These are phyloP conservation scores for Camptophora hylomeconis DNA, from an alignment of 2,329 filamentous ascomycete genomes.

Conservation along the genomic window DNA sequence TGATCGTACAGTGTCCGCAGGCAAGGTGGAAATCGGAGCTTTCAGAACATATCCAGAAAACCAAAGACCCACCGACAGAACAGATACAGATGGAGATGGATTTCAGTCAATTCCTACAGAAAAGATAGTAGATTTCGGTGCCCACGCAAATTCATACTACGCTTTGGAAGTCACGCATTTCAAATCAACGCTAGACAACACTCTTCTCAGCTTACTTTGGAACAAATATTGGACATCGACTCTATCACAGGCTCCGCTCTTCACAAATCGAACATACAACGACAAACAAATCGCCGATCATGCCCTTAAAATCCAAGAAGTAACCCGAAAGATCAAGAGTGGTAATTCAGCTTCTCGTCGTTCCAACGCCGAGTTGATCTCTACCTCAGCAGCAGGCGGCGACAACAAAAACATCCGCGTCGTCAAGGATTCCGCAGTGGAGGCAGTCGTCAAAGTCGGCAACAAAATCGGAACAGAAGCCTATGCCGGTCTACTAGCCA, in stretches of 20 bases:
- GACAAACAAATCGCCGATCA: slow-evolving; percentile 88
- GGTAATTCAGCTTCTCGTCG: slow-evolving; percentile 10
- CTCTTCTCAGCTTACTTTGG: slow-evolving; percentile 81
- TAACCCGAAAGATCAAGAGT: slow-evolving; percentile 32
- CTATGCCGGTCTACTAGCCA: slow-evolving; percentile 30
- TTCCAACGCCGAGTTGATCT: slow-evolving; percentile 13
- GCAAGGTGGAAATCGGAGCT: slow-evolving; percentile 93
- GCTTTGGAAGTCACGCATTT: slow-evolving; percentile 82
- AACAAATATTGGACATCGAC: slow-evolving; percentile 99
- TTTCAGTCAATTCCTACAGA: slow-evolving; percentile 63
- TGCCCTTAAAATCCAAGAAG: slow-evolving; percentile 64
- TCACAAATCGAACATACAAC: slow-evolving; percentile 84
- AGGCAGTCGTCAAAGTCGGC: slow-evolving; percentile 43
- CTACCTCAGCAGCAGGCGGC: too few species aligned
- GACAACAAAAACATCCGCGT: slow-evolving; percentile 17
- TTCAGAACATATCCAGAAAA: slow-evolving; percentile 79
- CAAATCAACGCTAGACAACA: slow-evolving; percentile 81
- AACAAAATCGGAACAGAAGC: slow-evolving; percentile 46
- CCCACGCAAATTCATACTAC: slow-evolving; percentile 84
- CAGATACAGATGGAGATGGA: slow-evolving; percentile 28
- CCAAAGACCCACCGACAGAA: slow-evolving; percentile 45
- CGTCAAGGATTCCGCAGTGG: slow-evolving; percentile 32
- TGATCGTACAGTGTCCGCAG: slow-evolving; percentile 83
- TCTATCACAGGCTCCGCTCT: slow-evolving; percentile 75
- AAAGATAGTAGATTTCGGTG: slow-evolving; percentile 92